Evolutionary conservation across 495 filamentous ascomycete species (phyloP).

Genomic region (Hamigera avellanea): DNA sequence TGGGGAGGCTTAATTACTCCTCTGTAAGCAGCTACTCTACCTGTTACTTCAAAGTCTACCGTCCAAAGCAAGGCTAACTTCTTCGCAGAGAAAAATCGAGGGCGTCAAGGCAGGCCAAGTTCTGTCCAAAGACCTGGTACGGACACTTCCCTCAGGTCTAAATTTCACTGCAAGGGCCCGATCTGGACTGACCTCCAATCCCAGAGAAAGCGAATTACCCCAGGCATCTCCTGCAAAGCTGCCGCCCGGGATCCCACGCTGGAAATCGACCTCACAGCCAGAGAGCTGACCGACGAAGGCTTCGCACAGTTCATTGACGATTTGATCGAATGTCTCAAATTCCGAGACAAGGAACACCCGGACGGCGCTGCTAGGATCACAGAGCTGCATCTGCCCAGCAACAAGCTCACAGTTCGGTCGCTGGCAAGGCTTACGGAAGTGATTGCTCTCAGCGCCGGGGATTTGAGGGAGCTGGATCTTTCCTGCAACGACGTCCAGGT

Average conservation of each 20-base stretch:
- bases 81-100: constrained; percentile 26
- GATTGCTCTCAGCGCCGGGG: constrained; percentile 21
- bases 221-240: constrained; percentile 18
- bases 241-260: constrained; percentile 25
- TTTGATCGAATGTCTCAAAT: constrained; percentile 23
- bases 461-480: constrained; percentile 36
- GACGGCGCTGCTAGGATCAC: constrained; percentile 26
- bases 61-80: background rate
- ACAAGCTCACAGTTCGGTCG: constrained; percentile 24
- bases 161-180: too few species aligned
- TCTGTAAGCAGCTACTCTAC: constrained; percentile 14
- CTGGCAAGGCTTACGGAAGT: constrained; percentile 27
- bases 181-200: too few species aligned
- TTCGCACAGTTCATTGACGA: constrained; percentile 27
- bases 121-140: constrained; percentile 33
- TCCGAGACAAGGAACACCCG: constrained; percentile 14
- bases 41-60: background rate
- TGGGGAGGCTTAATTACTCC: constrained; percentile 29
- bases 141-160: background rate
- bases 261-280: constrained; percentile 36
- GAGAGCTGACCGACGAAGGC: constrained; percentile 31
- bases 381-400: constrained; percentile 33
- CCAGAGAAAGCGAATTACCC: constrained; percentile 29
- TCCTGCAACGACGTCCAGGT: constrained; percentile 33
- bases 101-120: constrained; percentile 33